Evolutionary conservation across 805 yeast species (phyloP).

Genomic region (Starmerella cellae): DNA sequence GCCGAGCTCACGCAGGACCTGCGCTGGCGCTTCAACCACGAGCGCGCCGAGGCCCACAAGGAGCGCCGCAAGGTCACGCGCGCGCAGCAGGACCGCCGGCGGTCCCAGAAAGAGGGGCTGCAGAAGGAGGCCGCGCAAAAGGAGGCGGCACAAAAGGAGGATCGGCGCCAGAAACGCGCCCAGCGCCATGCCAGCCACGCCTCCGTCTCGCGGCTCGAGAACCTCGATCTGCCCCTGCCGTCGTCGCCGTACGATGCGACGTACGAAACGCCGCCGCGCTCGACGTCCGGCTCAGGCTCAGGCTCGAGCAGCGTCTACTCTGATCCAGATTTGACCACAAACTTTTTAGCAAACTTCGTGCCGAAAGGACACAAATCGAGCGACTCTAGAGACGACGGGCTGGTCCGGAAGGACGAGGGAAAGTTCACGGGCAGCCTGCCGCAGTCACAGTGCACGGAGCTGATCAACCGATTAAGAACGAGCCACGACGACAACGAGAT

Average conservation of each 20-base stretch:
- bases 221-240: not conserved
- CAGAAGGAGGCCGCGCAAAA: not conserved
- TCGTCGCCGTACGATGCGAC: too few relatives aligned
- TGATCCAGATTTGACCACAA: conserved; percentile 3
- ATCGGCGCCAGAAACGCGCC: not conserved
- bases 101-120: not conserved
- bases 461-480: conserved; percentile 17
- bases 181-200: not conserved
- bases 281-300: not conserved
- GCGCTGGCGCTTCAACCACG: conserved; percentile 14
- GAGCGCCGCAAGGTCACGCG: conserved; percentile 1
- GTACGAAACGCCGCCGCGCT: not conserved
- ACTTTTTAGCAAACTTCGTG: not conserved
- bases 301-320: not conserved
- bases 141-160: not conserved
- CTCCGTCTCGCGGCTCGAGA: not conserved
- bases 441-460: conserved; percentile 9
- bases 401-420: not conserved
- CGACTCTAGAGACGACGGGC: conserved; percentile 11
- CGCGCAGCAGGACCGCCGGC: not conserved
- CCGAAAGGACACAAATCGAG: not conserved
- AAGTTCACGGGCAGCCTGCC: conserved; percentile 4
- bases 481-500: conserved; percentile 8
- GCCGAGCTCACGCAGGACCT: conserved; percentile 16
- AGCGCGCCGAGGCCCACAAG: conserved; percentile 6